These are phyloP conservation scores for Globisporangium emineosum DNA, from an alignment of 352 stramenopile genomes.

Conservation along the genomic window DNA sequence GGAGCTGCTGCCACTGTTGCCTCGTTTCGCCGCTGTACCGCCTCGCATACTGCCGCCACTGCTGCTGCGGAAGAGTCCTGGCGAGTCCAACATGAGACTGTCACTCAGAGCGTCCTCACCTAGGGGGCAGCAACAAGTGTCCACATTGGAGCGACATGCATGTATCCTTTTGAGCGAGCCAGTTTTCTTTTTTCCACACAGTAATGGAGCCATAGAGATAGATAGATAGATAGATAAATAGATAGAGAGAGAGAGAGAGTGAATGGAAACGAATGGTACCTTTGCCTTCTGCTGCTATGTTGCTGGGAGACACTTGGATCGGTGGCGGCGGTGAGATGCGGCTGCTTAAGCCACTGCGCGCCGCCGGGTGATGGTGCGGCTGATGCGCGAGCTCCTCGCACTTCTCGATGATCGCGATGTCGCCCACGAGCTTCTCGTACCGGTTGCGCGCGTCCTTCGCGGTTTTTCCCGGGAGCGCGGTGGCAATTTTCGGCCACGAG, in stretches of 20 bases:
- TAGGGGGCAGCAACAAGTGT: not conserved
- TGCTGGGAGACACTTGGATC: constrained; percentile 45
- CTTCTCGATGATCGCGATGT: constrained; percentile 67
- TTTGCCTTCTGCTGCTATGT: constrained; percentile 4
- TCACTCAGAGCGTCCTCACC: not conserved
- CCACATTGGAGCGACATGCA: not conserved
- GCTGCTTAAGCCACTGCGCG: constrained; percentile 29
- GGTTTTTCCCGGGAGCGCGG: constrained; percentile 61
- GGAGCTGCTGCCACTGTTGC: constrained; percentile 24
- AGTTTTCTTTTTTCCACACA: not conserved
- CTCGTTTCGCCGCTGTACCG: not conserved
- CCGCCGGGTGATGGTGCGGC: not conserved
- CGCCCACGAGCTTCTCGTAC: constrained; percentile 77
- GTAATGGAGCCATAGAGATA: not conserved
- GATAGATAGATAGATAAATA: too few relatives aligned
- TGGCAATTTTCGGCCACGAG: constrained; percentile 78
- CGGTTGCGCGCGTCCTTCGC: constrained; percentile 64
- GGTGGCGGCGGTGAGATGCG: constrained; percentile 61
- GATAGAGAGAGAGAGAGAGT: not conserved
- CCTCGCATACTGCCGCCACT: not conserved
- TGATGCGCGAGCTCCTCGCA: constrained; percentile 5
- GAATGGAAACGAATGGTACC: constrained; percentile 6
- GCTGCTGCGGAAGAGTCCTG: constrained; percentile 18
- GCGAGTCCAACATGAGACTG: constrained; percentile 20
- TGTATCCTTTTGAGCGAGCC: not conserved